A percentile compares a stretch with the other conserved stretches of the same genome.
Conservation (phyloP, 2,329 filamentous ascomycete species). For the Monosporascus ibericus region DNA sequence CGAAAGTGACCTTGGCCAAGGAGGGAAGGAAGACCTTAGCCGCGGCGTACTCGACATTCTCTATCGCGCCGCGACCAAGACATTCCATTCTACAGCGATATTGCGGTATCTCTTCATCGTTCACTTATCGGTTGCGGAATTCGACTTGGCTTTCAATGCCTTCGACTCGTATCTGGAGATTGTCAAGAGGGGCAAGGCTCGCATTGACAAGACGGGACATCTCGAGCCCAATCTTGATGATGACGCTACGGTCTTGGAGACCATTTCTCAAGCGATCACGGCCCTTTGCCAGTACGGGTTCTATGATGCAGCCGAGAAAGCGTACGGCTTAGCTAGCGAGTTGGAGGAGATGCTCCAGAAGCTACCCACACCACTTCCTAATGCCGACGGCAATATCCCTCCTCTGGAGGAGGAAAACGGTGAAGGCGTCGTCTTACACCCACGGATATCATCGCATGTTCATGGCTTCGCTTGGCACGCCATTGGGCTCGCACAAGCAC, state of each 20-base stretch:
- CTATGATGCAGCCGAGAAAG: constrained; percentile 69
- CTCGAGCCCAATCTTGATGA: constrained; percentile 67
- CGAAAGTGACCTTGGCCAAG: constrained; percentile 73
- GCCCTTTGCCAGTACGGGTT: constrained; percentile 79
- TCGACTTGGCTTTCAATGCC: constrained; percentile 83
- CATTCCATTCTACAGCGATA: constrained; percentile 89
- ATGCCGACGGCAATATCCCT: constrained; percentile 19
- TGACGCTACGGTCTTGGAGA: constrained; percentile 69
- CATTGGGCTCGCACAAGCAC: constrained; percentile 77
- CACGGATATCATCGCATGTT: constrained; percentile 49
- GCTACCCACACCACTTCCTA: constrained; percentile 30
- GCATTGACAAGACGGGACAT: constrained; percentile 72
- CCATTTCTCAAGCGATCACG: constrained; percentile 72
- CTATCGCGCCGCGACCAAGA: constrained; percentile 86
- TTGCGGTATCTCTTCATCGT: constrained; percentile 81
- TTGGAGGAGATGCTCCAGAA: constrained; percentile 72
- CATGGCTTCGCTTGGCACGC: constrained; percentile 73
- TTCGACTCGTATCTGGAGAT: constrained; percentile 91
- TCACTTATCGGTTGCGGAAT: constrained; percentile 82
- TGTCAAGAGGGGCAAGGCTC: constrained; percentile 75
- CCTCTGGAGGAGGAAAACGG: constrained; percentile 27
- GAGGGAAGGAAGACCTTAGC: constrained; percentile 69
- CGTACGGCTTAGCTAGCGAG: constrained; percentile 61
- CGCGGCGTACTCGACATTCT: constrained; percentile 78
- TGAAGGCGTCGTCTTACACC: constrained; percentile 28